Conservation (phyloP, 2,329 filamentous ascomycete genomes). For the Alternaria alternata region DNA sequence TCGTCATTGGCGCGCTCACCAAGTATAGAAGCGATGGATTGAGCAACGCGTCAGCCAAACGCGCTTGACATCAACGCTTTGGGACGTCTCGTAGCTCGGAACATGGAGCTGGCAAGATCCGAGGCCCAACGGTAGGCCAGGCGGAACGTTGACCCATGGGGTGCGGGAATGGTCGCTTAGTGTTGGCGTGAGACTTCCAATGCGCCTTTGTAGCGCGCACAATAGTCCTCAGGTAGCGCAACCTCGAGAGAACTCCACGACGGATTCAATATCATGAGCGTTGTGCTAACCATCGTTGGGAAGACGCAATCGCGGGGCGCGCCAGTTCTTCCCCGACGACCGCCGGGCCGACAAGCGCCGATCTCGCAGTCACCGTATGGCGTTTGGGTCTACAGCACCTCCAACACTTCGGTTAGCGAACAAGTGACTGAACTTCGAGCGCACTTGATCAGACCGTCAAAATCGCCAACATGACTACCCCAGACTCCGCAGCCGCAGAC, state of each 20-base stretch:
- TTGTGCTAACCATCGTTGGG: slow-evolving; percentile 24
- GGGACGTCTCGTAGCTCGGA: neutral
- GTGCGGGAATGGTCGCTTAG: neutral
- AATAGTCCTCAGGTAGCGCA: neutral
- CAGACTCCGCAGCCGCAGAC: slow-evolving; percentile 52
- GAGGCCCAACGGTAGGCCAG: neutral
- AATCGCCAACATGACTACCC: slow-evolving; percentile 34
- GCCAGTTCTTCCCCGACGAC: slow-evolving; percentile 15
- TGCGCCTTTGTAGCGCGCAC: neutral
- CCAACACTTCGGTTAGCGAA: neutral
- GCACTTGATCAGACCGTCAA: neutral
- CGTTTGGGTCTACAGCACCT: neutral
- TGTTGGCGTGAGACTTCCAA: neutral
- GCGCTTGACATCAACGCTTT: slow-evolving; percentile 15
- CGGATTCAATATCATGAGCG: slow-evolving; percentile 3
- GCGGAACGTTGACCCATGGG: neutral
- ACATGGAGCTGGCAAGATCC: neutral
- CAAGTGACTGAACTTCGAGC: neutral
- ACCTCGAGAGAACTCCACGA: neutral
- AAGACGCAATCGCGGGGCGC: slow-evolving; percentile 13
- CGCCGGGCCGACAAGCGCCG: slow-evolving; percentile 16
- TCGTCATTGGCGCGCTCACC: slow-evolving; percentile 9
- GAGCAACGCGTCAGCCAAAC: slow-evolving; percentile 13
- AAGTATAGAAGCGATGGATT: slow-evolving; percentile 3
- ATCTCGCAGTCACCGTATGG: neutral